Evolutionary conservation across 2,329 filamentous ascomycete genomes (phyloP).

Genomic region (Neofusicoccum cordaticola): DNA sequence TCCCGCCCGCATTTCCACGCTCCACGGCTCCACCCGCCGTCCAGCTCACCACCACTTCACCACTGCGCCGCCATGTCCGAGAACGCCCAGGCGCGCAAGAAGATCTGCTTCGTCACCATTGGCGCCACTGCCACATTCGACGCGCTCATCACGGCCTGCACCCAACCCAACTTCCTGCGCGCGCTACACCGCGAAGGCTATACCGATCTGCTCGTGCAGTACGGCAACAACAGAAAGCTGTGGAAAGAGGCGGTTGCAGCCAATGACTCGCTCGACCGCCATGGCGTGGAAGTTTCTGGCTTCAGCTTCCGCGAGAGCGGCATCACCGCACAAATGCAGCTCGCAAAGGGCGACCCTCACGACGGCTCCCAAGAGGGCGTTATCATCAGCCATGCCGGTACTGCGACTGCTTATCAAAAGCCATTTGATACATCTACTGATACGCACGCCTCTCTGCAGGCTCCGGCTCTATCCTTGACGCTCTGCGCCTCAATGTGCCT

Average conservation of each 20-base stretch:
- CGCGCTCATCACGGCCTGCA: conserved; percentile 63
- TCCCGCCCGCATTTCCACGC: background rate
- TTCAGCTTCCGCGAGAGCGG: conserved; percentile 66
- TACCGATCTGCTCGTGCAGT: conserved; percentile 74
- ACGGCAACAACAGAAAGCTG: conserved; percentile 63
- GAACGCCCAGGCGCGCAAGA: conserved; percentile 22
- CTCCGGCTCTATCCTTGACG: conserved; percentile 84
- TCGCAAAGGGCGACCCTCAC: conserved; percentile 42
- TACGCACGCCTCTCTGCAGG: conserved; percentile 51
- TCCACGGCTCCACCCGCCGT: background rate
- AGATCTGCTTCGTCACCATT: conserved; percentile 79
- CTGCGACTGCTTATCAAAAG: background rate
- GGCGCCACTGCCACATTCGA: conserved; percentile 87
- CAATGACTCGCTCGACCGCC: conserved; percentile 16
- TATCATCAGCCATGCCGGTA: conserved; percentile 87
- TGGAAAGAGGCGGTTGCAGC: conserved; percentile 37
- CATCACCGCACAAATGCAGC: conserved; percentile 58
- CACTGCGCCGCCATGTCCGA: background rate
- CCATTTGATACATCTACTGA: background rate
- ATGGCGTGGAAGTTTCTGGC: conserved; percentile 48
- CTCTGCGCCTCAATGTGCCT: conserved; percentile 68
- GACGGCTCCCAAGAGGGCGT: conserved; percentile 58
- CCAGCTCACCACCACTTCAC: background rate
- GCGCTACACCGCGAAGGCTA: conserved; percentile 61
- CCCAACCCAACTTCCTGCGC: conserved; percentile 61